Evolutionary conservation across 1,284 basidiomycete species (phyloP), one percentile per base, ranked within the genome.

Genomic region (Heterobasidion occidentale): DNA sequence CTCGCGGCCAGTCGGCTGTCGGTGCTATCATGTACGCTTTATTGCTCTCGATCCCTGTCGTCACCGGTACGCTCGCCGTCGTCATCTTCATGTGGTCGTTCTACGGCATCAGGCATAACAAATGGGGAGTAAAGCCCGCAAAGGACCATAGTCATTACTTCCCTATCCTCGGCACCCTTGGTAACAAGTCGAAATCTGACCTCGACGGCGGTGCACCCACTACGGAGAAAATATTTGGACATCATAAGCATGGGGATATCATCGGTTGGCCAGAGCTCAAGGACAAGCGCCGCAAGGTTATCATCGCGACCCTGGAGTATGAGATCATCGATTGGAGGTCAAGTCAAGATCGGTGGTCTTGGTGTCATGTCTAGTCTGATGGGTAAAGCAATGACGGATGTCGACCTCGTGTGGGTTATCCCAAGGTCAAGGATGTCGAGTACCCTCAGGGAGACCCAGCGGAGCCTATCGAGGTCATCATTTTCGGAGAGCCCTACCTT

Each of bases 311-410:
- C 0, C 79, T 96, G 57, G 93, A 96, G 72, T 96, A 96, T 71
- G 93, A 96, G 70, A 91, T 96, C 66, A 86, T 94, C 64, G 93
- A 95, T 68, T 96, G 93, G 93, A 94, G 74, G 71, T 94, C 59
- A 95, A 95, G 93, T 96, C 77, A 95, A 95, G 78, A 95, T 95
- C 63, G 93, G 93, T 74, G 93, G 93, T 74, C 79, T 96, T 34
- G 93, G 92, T 80, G 93, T 95, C 76, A 95, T 96, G 93, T 94
- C 92, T 6, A 88, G 87, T 71, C 77, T 96, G 50, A 96, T 96
- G 92, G 93, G 93, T 63, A 95, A 95, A 71, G 92, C 93, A 6
- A 96, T 96, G 93, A 90, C 88, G 52, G 93, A 96, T 67, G 92
- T 95, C 56, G 93, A 96, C 68, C 76, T 96, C 52, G 77, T 95